Evolutionary conservation across 805 yeast genomes (phyloP).

Genomic region (Wickerhamomyces bisporus): DNA sequence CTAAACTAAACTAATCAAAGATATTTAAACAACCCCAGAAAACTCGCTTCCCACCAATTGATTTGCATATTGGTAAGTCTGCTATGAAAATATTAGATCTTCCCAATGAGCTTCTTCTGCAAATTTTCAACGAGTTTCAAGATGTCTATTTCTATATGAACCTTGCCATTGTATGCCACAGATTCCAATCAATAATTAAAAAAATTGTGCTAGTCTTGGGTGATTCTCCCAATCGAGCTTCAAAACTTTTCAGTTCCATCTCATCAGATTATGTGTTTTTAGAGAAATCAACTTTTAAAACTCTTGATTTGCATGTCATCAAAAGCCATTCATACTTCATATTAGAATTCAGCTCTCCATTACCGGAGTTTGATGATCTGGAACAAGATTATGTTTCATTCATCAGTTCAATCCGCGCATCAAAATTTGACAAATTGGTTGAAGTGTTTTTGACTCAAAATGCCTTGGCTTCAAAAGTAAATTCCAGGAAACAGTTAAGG

Average conservation of each 20-base stretch:
- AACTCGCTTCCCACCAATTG: too few species aligned
- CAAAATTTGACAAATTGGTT: too few species aligned
- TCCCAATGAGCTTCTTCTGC: conserved; percentile 16
- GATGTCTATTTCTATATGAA: conserved; percentile 15
- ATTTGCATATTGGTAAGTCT: not conserved
- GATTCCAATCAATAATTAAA: conserved; percentile 12
- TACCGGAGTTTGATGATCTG: too few species aligned
- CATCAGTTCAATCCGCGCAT: too few species aligned
- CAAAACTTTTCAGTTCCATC: conserved; percentile 11
- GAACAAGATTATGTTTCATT: too few species aligned
- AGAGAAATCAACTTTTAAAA: not conserved
- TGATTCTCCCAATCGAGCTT: conserved; percentile 10
- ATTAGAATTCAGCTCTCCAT: not conserved
- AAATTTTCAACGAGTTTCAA: conserved; percentile 10
- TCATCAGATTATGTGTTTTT: conserved; percentile 4
- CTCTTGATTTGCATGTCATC: not conserved
- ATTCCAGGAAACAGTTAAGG: not conserved
- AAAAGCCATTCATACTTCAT: not conserved
- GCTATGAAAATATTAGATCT: conserved; percentile 5
- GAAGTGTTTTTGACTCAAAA: conserved; percentile 2
- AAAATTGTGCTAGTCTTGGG: conserved; percentile 15
- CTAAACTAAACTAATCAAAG: too few species aligned
- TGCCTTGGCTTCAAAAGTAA: conserved; percentile 1
- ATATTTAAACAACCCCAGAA: too few species aligned
- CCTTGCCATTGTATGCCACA: conserved; percentile 11